Percentiles rank a stretch among this genome's conserved stretches.
phyloP scores from a whole-genome alignment of 169 alveolate genomes.

The Toxoplasma gondii region DNA sequence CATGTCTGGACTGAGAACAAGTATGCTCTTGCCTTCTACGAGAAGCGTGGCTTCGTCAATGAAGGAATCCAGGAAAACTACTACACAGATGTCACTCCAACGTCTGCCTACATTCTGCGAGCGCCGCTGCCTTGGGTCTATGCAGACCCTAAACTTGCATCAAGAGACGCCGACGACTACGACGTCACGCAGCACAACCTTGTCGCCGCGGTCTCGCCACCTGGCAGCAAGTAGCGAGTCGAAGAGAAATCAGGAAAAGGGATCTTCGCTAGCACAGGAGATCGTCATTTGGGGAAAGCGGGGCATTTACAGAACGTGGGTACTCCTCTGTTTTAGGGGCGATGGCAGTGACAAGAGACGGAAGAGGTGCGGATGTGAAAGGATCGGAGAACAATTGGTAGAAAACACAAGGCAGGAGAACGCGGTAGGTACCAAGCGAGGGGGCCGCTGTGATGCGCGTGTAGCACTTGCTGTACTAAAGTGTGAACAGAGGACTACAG shows the following conservation, averaged over 20 bases:
- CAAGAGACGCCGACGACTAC: background rate
- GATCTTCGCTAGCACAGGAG: background rate
- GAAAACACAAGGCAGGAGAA: too few species aligned
- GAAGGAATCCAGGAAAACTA: conserved; percentile 9
- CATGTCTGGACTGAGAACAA: conserved; percentile 38
- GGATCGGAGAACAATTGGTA: too few species aligned
- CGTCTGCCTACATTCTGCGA: conserved; percentile 22
- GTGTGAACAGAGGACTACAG: too few species aligned
- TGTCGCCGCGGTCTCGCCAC: background rate
- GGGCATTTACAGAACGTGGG: too few species aligned
- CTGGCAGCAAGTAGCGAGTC: background rate
- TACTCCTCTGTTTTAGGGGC: too few species aligned
- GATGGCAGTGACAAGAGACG: too few species aligned
- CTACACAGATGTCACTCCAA: conserved; percentile 20
- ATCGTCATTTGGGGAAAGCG: background rate
- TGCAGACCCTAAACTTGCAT: background rate
- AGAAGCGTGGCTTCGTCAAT: conserved; percentile 35
- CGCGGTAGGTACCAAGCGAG: too few species aligned
- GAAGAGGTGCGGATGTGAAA: too few species aligned
- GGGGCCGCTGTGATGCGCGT: too few species aligned
- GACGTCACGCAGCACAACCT: conserved; percentile 55
- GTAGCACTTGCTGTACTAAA: too few species aligned
- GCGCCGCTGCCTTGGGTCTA: conserved; percentile 39
- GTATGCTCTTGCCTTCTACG: conserved; percentile 22
- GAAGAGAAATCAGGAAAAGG: background rate